These are phyloP conservation scores for Tilletia caries DNA, from an alignment of 1,284 basidiomycete species.

Conservation along the genomic window DNA sequence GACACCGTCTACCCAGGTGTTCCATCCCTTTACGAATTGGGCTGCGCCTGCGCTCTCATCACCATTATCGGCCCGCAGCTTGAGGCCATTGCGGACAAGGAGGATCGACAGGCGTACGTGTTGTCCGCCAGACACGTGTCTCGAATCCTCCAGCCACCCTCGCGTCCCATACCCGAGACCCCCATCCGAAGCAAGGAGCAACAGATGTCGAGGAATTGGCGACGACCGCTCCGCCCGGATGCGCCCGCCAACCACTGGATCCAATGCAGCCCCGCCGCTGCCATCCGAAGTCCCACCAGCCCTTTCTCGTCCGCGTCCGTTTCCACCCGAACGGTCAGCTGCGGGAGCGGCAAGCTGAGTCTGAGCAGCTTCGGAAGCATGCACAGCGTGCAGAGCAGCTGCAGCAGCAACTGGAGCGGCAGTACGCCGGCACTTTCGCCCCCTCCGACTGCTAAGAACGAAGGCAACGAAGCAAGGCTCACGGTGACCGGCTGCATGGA, in stretches of 20 bases:
- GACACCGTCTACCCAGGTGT: conserved; percentile 34
- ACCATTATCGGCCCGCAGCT: conserved; percentile 30
- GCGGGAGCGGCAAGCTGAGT: background rate
- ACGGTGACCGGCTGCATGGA: conserved; percentile 5
- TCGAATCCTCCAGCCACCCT: no score
- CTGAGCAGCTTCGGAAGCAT: background rate
- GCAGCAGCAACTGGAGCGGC: background rate
- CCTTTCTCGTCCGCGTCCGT: background rate
- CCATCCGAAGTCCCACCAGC: background rate
- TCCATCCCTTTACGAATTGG: conserved; percentile 42
- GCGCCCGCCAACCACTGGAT: conserved; percentile 12
- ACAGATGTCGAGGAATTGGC: background rate
- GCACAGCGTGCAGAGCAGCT: background rate
- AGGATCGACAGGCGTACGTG: background rate
- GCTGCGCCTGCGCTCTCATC: conserved; percentile 39
- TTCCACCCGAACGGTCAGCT: conserved; percentile 2
- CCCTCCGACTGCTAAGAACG: background rate
- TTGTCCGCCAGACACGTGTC: background rate
- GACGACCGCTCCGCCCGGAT: background rate
- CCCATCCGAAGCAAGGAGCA: background rate
- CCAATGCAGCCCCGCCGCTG: conserved; percentile 9
- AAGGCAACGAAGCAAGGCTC: conserved; percentile 6
- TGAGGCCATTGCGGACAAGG: conserved; percentile 19
- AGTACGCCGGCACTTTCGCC: background rate
- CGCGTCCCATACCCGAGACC: background rate